A percentile compares a stretch with the other conserved stretches of the same genome.
Evolutionary conservation across 2,329 filamentous ascomycete genomes (phyloP).

Genomic region (Penicillium sumatraense): DNA sequence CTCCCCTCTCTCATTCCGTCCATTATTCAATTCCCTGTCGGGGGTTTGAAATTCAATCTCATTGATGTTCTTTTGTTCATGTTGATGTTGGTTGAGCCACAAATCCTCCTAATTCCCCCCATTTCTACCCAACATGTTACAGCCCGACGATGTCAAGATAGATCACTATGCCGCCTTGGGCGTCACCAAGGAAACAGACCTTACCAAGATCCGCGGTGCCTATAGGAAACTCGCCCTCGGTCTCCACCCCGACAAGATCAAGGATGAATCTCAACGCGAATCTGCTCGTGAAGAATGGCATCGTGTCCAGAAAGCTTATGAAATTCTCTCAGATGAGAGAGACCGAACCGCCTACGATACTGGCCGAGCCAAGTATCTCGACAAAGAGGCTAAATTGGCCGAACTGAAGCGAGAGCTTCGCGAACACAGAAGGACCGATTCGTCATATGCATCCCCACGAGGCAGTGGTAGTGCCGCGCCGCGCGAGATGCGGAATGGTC

Average conservation of each 20-base stretch:
- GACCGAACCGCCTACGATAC: slow-evolving; percentile 79
- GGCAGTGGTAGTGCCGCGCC: slow-evolving; percentile 24
- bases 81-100: neutral
- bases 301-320: slow-evolving; percentile 89
- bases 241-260: slow-evolving; percentile 90
- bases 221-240: slow-evolving; percentile 86
- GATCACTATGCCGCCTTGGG: slow-evolving; percentile 83
- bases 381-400: slow-evolving; percentile 64
- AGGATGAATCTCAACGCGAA: slow-evolving; percentile 75
- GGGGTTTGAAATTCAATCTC: slow-evolving; percentile 3
- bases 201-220: slow-evolving; percentile 73
- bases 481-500: slow-evolving; percentile 48
- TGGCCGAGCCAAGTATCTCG: neutral
- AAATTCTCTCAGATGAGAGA: slow-evolving; percentile 79
- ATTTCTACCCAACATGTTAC: slow-evolving; percentile 37
- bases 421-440: slow-evolving; percentile 45
- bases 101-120: neutral
- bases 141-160: slow-evolving; percentile 5
- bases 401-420: slow-evolving; percentile 64
- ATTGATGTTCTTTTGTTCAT: too few species aligned
- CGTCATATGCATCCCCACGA: slow-evolving; percentile 24
- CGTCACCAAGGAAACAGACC: slow-evolving; percentile 71
- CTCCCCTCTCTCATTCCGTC: slow-evolving; percentile 5
- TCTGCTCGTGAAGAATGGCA: slow-evolving; percentile 88
- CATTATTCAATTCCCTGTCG: slow-evolving; percentile 19